phyloP scores from a whole-genome alignment of 2,329 filamentous ascomycete genomes.

The Thielaviopsis euricoi region DNA sequence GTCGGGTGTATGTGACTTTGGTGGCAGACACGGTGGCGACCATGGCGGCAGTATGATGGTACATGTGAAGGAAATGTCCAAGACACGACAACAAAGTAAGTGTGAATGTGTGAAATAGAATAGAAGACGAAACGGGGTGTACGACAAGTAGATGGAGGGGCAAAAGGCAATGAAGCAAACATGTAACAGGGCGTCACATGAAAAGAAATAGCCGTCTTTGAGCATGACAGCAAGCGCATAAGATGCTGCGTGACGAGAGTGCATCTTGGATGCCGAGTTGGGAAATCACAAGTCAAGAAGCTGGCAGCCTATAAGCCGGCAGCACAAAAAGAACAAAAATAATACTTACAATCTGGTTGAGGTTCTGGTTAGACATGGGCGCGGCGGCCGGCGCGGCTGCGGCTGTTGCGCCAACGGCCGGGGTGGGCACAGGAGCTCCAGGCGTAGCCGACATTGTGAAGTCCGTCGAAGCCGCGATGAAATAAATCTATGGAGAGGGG shows the following conservation, averaged over 20 bases:
- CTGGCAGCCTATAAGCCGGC: background rate
- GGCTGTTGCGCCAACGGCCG: conserved; percentile 13
- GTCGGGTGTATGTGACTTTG: background rate
- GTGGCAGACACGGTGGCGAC: background rate
- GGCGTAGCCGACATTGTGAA: conserved; percentile 11
- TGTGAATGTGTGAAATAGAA: no score
- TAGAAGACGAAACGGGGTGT: no score
- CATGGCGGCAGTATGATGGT: no score
- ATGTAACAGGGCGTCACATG: no score
- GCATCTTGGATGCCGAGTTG: no score
- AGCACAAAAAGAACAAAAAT: conserved; percentile 10
- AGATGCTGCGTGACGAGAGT: no score
- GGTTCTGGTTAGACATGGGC: conserved; percentile 65
- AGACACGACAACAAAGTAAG: no score
- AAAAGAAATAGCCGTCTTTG: no score
- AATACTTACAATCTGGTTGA: conserved; percentile 81
- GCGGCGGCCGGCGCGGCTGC: conserved; percentile 16
- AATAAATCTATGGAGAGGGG: background rate
- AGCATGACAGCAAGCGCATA: no score
- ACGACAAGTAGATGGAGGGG: no score
- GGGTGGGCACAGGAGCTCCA: conserved; percentile 13
- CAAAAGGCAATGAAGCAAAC: no score
- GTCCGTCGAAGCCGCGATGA: background rate
- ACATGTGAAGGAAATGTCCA: background rate
- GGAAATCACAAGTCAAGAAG: background rate